Base-by-base conservation (phyloP, 1,139 yeast species). In the Diutina rugosa region DNA sequence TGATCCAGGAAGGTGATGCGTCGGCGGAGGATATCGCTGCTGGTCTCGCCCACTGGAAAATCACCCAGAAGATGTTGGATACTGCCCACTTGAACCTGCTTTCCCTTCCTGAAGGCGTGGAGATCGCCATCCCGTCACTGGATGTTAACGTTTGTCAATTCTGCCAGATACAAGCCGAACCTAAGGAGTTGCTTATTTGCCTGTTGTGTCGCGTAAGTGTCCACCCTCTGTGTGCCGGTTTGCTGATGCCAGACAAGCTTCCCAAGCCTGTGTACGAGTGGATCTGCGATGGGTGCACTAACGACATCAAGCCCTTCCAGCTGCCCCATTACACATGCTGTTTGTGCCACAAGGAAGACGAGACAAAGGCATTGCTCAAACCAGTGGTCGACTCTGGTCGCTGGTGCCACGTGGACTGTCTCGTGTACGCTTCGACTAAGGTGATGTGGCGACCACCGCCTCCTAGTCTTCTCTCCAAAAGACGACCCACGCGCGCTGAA, bases 381-480 rank as follows among this genome's bases (percentile, higher is more conserved):
- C 78, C 90, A n/a, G 83, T 95, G 0, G 63, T 67, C 16, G 81
- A 78, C 46, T 63, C 71, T 44, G 87, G 89, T 1, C 75, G 76
- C 58, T 91, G 98, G 98, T 84, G 86, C 47, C 98, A 91, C 70
- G 72, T 87, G 6, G 61, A 82, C 5, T 91, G 99, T 69, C 86
- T 95, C 0, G 58, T 88, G 0, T 84, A 84, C 67, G 73, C 64
- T 56, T 59, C 66, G 56, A 60, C 66, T 10, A 54, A 59, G 6
- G 64, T 72, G 9, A 65, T 63, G 4, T 67, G 72, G 58, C 63
- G 62, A 16, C 52, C 30, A 9, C 49, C 55, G 5, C 59, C 61
- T 1, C 41, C 51, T 14, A 58, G 57, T 44, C 52, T 60, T 12
- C 45, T 60, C 28, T 12, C 51, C 8, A 12, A 16, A 6, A 29